Base-by-base conservation (phyloP, 495 filamentous ascomycete genomes). In the Podospora pseudoanserina region DNA sequence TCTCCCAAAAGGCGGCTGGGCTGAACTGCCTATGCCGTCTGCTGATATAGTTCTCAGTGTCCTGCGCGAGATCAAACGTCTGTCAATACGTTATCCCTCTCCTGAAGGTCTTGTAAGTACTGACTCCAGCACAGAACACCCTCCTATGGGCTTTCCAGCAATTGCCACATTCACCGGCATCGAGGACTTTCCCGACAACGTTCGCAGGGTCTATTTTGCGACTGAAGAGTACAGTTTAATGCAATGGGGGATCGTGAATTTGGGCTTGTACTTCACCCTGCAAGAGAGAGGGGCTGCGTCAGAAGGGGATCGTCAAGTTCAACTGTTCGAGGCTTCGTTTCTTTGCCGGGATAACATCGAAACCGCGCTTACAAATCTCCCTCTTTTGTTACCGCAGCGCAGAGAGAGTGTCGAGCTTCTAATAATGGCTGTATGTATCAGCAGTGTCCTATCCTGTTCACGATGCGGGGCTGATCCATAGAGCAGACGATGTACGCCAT, bases 401-500 rank as follows among this genome's bases (percentile, higher is more conserved):
- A 77, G 78, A 19, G 88, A 90, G 61, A 89, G 83, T 32, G 80
- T 89, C 58, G 83, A 87, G 62, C 86, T 87, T 5, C 73, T 91
- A 53, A 68, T 86, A 5, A 74, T 90, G 56, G 88, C 85, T 15
- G 87, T 89, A 68, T 20, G 68, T 65, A 18, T 1, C 16, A 13
- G 53, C 55, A 18, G 30, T 44, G 65, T 63, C n/a, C 60, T 19
- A 9, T 28, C 59, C 59, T 18, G 20, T 32, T 5, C 3, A 18
- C 18, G 7, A 27, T 61, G 30, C 13, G 23, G 26, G 5, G 15
- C 49, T 19, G 3, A 53, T 18, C 0, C 26, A 1, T 34, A n/a
- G 7, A 4, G 16, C 30, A 74, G 80, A 77, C 79, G 18, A 75
- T 77, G 39, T 87, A 88, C 71, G 85, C 86, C 18, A 82, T 90